Percentiles rank a stretch among this genome's conserved stretches.
These are phyloP conservation scores for Domatiomyces catenatus DNA, from an alignment of 2,329 filamentous ascomycete genomes.

Conservation along the genomic window DNA sequence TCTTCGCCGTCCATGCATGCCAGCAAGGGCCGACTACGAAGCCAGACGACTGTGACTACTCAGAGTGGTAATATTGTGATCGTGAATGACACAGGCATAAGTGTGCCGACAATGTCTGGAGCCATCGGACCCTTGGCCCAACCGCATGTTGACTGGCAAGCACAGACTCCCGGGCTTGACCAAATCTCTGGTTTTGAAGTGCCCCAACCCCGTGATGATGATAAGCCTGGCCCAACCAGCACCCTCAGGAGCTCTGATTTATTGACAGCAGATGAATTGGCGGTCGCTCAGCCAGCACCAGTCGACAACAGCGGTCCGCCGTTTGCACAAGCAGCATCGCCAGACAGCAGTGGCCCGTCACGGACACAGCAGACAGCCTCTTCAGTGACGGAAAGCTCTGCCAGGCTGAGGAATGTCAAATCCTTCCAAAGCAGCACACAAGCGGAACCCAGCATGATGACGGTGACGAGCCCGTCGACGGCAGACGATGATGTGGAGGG, in stretches of 20 bases:
- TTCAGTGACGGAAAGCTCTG: background rate
- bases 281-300: background rate
- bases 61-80: slow-evolving; percentile 89
- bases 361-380: background rate
- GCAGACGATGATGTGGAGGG: background rate
- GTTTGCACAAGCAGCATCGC: too few species aligned
- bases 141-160: background rate
- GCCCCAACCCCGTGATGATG: background rate
- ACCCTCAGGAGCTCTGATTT: background rate
- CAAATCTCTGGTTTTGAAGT: background rate
- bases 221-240: background rate
- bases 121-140: slow-evolving; percentile 14
- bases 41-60: slow-evolving; percentile 43
- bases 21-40: slow-evolving; percentile 23
- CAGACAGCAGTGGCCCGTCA: too few species aligned
- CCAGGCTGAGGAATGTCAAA: background rate
- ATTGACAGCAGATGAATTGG: background rate
- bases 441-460: background rate
- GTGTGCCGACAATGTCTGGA: slow-evolving; percentile 25
- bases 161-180: background rate
- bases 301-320: too few species aligned
- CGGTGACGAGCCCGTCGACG: background rate
- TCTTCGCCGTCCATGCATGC: slow-evolving; percentile 1
- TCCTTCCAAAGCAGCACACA: background rate
- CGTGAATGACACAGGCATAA: slow-evolving; percentile 41